Evolutionary conservation across 176 grass and related monocot genomes (phyloP).

Genomic region (Bromus sterilis): DNA sequence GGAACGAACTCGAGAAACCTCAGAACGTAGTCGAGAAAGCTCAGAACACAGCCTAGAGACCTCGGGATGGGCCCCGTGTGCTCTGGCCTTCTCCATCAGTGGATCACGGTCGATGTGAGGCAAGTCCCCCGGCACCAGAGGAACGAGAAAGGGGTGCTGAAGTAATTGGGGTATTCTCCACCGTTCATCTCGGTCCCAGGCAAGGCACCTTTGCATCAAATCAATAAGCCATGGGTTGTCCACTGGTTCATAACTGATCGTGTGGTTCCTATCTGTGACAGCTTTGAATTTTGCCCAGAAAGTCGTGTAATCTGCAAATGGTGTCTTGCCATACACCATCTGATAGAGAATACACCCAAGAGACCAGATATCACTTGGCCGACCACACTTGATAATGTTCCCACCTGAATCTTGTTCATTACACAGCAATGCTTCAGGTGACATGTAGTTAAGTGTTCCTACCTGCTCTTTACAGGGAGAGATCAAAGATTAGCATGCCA

Average conservation of each 20-base stretch:
- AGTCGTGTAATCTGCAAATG: conserved; percentile 75
- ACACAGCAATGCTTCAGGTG: conserved; percentile 89
- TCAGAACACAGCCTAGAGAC: too few species aligned
- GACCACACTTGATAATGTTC: conserved; percentile 76
- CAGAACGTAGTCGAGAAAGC: too few species aligned
- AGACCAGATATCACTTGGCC: conserved; percentile 95
- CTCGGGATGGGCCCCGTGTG: conserved; percentile 45
- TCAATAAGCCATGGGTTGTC: conserved; percentile 91
- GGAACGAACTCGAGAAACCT: too few species aligned
- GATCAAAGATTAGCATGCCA: conserved; percentile 11
- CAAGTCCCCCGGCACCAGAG: conserved; percentile 36
- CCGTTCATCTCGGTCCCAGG: conserved; percentile 73
- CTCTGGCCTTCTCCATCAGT: conserved; percentile 35
- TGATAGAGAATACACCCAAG: conserved; percentile 96
- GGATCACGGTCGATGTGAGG: background rate
- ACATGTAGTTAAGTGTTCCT: conserved; percentile 99
- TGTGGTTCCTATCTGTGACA: conserved; percentile 73
- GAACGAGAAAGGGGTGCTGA: conserved; percentile 78
- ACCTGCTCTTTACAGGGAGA: conserved; percentile 40
- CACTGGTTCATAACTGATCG: conserved; percentile 58
- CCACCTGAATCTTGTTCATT: conserved; percentile 64
- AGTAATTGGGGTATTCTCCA: conserved; percentile 86
- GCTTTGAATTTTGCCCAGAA: conserved; percentile 90
- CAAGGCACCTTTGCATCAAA: conserved; percentile 76
- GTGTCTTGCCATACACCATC: conserved; percentile 98